These are phyloP conservation scores for Cyclotella atomus DNA, from an alignment of 108 stramenopile genomes.

Conservation along the genomic window DNA sequence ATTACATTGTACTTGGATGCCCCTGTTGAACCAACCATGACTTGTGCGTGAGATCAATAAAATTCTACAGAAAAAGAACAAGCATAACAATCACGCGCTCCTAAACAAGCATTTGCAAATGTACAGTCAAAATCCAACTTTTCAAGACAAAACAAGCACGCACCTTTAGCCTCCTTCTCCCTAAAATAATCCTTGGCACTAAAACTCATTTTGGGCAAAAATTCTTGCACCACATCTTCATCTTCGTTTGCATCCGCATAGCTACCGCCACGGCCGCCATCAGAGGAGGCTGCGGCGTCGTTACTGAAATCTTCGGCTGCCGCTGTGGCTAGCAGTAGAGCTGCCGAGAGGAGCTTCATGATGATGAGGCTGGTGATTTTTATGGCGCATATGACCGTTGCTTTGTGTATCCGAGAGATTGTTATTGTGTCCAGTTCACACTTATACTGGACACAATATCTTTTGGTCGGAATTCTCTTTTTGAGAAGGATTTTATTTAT, in stretches of 20 bases:
- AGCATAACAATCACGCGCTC: neutral
- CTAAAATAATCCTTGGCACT: conserved; percentile 16
- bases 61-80: too few relatives aligned
- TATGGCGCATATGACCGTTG: conserved; percentile 1
- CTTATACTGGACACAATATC: too few relatives aligned
- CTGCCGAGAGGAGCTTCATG: neutral
- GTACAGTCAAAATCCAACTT: too few relatives aligned
- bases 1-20: neutral
- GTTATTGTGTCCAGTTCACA: too few relatives aligned
- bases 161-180: neutral
- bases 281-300: neutral
- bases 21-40: too few relatives aligned
- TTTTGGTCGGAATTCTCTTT: too few relatives aligned
- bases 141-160: neutral
- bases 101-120: too few relatives aligned
- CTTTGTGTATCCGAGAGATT: too few relatives aligned
- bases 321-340: neutral
- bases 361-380: neutral
- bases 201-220: conserved; percentile 39
- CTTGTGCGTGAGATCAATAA: too few relatives aligned
- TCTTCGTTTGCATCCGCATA: neutral
- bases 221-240: conserved; percentile 20
- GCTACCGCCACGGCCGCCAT: neutral
- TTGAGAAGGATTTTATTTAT: too few relatives aligned
- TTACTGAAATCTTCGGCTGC: neutral